Base-by-base conservation (phyloP, 345 rosid species). In the Pistacia atlantica region DNA sequence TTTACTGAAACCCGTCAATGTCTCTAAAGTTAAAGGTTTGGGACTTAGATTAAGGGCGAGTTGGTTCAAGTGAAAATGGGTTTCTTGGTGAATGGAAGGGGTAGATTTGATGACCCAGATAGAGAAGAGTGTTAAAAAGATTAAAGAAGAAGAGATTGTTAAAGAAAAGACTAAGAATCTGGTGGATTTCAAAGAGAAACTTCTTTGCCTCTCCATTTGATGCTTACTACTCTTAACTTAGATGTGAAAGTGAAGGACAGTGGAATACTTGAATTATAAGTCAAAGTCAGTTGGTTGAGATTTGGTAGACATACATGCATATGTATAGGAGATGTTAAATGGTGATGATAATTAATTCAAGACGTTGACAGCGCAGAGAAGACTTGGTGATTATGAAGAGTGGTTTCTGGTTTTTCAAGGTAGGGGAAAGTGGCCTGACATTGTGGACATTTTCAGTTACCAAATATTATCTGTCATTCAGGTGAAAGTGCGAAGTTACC, bases 161-260 rank as follows among this genome's bases (percentile, higher is more conserved):
- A 88, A 77, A 72, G 87, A 78, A 38, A 91, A 83, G 25, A 82
- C 83, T 67, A 90, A 84, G 74, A 85, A 76, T 79, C 89, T 87
- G 0, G 92, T 80, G 80, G 95, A 82, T 83, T 88, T 95, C 51
- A 89, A 75, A 52, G 87, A 82, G 88, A 93, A 93, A 84, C 95
- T 95, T 78, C 83, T 79, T 75, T 89, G 97, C 81, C 92, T 90
- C 81, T 93, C 98, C 99, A 95, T 95, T 31, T 66, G 8, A 62
- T 35, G 11, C 55, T 28, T 18, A 25, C 35, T 33, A 18, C 25
- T 33, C 35, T 35, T 35, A 10, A 4, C 8, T 42, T 13, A 4
- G 42, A 42, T 22, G 38, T 16, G 51, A 31, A 8, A 46, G 20
- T 6, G 46, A 18, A 4, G 17, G 48, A 16, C 68, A 9, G 2